Evolutionary conservation across 805 yeast species (phyloP).

Genomic region (Candida verbasci): DNA sequence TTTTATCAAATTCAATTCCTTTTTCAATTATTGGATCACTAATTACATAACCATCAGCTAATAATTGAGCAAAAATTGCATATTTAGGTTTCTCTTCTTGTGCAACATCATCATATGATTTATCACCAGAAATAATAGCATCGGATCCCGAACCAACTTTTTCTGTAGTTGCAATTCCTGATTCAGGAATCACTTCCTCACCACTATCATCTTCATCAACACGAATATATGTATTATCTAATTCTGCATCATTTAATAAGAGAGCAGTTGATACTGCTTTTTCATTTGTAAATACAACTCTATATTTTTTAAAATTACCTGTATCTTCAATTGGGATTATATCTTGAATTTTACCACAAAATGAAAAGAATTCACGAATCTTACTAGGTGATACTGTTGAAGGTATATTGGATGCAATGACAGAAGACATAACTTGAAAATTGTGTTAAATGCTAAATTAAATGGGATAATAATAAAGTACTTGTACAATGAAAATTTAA

Average conservation of each 20-base stretch:
- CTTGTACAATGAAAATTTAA: too few species aligned
- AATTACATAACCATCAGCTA: conserved; percentile 68
- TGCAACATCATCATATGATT: conserved; percentile 44
- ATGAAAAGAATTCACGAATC: conserved; percentile 63
- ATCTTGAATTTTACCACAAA: conserved; percentile 55
- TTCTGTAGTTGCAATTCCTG: conserved; percentile 5
- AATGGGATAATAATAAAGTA: too few species aligned
- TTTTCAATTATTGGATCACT: conserved; percentile 57
- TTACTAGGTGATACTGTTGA: conserved; percentile 44
- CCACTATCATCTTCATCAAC: conserved; percentile 26
- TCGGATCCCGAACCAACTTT: conserved; percentile 16
- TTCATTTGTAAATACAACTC: conserved; percentile 50
- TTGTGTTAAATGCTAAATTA: neutral
- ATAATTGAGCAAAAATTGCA: conserved; percentile 70
- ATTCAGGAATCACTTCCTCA: too few species aligned
- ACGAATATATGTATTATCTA: conserved; percentile 52
- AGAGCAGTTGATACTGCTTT: conserved; percentile 70
- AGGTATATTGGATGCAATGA: conserved; percentile 57
- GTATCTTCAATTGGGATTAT: conserved; percentile 27
- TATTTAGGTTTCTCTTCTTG: conserved; percentile 79
- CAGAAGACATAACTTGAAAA: conserved; percentile 28
- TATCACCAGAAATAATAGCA: conserved; percentile 24
- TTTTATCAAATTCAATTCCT: conserved; percentile 60
- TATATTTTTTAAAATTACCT: conserved; percentile 32
- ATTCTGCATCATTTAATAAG: conserved; percentile 67